Base-by-base conservation (phyloP, 1,284 basidiomycete genomes). In the Cryptococcus maquisensis region DNA sequence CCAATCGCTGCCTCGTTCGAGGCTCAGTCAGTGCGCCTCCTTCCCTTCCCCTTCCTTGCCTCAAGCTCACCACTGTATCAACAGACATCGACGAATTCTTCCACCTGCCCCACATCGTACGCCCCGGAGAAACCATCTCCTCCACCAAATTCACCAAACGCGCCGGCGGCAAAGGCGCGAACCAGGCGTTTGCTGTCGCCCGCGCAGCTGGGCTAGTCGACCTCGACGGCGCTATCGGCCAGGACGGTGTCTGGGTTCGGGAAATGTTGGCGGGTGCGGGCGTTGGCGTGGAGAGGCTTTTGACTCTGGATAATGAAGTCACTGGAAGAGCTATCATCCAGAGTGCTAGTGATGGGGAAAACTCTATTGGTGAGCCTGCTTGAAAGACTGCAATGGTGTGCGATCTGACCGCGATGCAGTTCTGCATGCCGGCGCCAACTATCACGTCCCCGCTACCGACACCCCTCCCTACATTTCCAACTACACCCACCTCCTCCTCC, bases 111-210 rank as follows among this genome's bases (percentile, higher is more conserved):
- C 76, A 79, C 52, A 76, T 79, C 52, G 79, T 79, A 18, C 59
- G 66, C 6, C 71, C 76, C 0, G 79, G 79, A 0, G 78, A 80
- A 63, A 80, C 79, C 6, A 75, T 80, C 52, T 72, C 78, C 4
- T 79, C 78, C 0, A 73, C 68, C 8, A 59, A 56, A 0, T 71
- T 75, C 48, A 67, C 71, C 3, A 68, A 72, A 21, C 64, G 71
- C 43, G 70, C 75, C 7, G 79, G 79, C 8, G 79, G 79, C 0
- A 80, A 80, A 59, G 79, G 79, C n/a, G 79, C 78, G 6, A 80
- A 80, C 56, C 77, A 79, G 54, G 76, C 79, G 15, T 74, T 72
- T 36, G 72, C 79, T 0, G 67, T 74, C 2, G 78, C 77, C 0
- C 62, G 68, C 49, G 78, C 77, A 3, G 76, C 73, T 2, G 75